Base-by-base conservation (phyloP, 768 basidiomycete genomes). In the Dictyophora rubrovolvata region DNA sequence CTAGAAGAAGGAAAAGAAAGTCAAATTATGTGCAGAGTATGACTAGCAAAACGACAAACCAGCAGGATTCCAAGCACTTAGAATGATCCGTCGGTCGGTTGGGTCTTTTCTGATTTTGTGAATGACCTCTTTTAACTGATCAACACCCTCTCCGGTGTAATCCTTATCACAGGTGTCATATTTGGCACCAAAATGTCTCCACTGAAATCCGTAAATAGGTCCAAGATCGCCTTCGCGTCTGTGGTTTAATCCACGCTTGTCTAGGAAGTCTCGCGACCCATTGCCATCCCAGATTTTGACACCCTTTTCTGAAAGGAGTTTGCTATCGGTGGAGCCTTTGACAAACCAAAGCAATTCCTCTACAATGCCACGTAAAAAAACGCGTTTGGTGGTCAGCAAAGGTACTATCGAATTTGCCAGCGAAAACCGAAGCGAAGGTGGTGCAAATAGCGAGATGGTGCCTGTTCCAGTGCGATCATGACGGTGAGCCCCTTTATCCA, bases 261-360 rank as follows among this genome's bases (percentile, higher is more conserved):
- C 89, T 28, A 98, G 73, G 66, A 95, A 98, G 64, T 82, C 87
- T 62, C 86, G 82, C 1, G 87, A 87, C 8, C 92, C 94, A 63
- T 99, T 98, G 0, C 94, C 93, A 68, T 97, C 93, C 96, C 96
- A 99, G 65, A 99, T 98, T 70, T 89, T 89, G 62, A 98, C 81
- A 54, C 91, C 93, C 68, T 89, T 89, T 33, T 79, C 76, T 1
- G 84, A 82, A 46, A 99, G 79, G 0, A 85, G 64, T 5, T 74
- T 84, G 0, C 89, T 83, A 72, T 96, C 92, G 0, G 94, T 97
- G 8, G 77, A 79, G 1, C 95, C 94, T 37, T 77, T 75, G 16
- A 96, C 73, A 67, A 99, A 99, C 95, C 95, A 99, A 7, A 98
- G 76, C 1, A 99, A 82, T 65, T 98, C 95, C 67, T 94, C 93